These are phyloP conservation scores for Neltuma alba DNA, from an alignment of 306 rosid species.

Conservation along the genomic window DNA sequence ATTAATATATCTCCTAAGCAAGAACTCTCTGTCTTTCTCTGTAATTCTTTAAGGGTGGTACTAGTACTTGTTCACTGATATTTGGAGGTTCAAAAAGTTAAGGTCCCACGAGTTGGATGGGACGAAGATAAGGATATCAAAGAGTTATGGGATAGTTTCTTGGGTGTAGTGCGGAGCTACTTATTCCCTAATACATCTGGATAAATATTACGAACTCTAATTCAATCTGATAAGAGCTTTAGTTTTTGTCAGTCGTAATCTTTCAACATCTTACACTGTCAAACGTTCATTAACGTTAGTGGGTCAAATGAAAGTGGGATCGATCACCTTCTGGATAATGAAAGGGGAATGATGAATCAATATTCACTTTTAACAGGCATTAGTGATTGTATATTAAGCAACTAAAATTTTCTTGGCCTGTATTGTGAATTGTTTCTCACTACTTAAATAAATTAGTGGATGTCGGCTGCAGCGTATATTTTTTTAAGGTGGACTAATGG, in stretches of 20 bases:
- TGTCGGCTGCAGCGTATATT: neutral
- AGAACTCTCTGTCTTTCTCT: slow-evolving; percentile 23
- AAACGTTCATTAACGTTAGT: slow-evolving; percentile 47
- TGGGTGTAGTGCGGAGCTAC: slow-evolving; percentile 63
- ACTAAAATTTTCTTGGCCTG: slow-evolving; percentile 1
- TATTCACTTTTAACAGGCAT: neutral
- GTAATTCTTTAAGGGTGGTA: slow-evolving; percentile 44
- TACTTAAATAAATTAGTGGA: slow-evolving; percentile 4
- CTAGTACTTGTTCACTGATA: slow-evolving; percentile 45
- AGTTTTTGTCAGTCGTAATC: slow-evolving; percentile 16
- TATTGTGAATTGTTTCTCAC: slow-evolving; percentile 5
- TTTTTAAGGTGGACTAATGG: slow-evolving; percentile 11
- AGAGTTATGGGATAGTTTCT: slow-evolving; percentile 64
- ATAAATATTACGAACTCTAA: slow-evolving; percentile 35
- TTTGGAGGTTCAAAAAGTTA: slow-evolving; percentile 50
- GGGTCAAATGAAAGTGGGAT: slow-evolving; percentile 7
- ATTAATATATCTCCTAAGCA: neutral
- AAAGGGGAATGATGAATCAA: neutral
- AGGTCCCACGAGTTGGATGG: slow-evolving; percentile 62
- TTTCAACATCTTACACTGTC: slow-evolving; percentile 1
- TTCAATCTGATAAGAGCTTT: slow-evolving; percentile 19
- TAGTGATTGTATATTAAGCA: slow-evolving; percentile 16
- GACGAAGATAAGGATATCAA: slow-evolving; percentile 64
- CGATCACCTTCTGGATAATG: neutral
- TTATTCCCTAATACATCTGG: slow-evolving; percentile 26